These are phyloP conservation scores for Inosperma sp. DNA, from an alignment of 768 basidiomycete genomes.

Conservation along the genomic window DNA sequence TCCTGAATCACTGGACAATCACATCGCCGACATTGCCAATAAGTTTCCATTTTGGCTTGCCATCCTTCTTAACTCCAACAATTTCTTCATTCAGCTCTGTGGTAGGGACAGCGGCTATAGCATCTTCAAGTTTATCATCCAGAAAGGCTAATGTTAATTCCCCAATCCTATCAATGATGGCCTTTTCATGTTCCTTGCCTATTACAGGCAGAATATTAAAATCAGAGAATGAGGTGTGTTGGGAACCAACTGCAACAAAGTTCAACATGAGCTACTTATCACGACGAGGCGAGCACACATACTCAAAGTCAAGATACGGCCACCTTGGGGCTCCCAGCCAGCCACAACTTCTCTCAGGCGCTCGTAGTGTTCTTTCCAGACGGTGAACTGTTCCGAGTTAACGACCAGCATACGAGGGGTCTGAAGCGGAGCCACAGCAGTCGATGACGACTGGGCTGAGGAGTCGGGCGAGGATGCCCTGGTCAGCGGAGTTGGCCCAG, in stretches of 20 bases:
- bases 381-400: conserved; percentile 72
- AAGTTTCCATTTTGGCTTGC: conserved; percentile 41
- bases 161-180: conserved; percentile 33
- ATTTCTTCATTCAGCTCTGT: conserved; percentile 36
- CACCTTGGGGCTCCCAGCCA: conserved; percentile 48
- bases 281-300: conserved; percentile 11
- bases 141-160: conserved; percentile 42
- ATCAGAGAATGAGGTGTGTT: conserved; percentile 47
- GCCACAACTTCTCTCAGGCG: conserved; percentile 50
- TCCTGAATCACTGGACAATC: conserved; percentile 30
- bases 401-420: conserved; percentile 55
- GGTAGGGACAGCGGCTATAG: conserved; percentile 27
- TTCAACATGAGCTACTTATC: conserved; percentile 1
- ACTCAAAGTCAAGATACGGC: conserved; percentile 48
- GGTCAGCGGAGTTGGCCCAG: conserved; percentile 42
- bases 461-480: not conserved
- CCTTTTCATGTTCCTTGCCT: conserved; percentile 28
- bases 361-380: conserved; percentile 73
- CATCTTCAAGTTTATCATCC: conserved; percentile 35
- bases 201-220: conserved; percentile 42
- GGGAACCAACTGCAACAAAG: conserved; percentile 36
- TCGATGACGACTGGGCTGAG: conserved; percentile 1
- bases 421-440: conserved; percentile 3
- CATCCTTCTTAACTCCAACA: conserved; percentile 42
- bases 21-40: conserved; percentile 43